Conservation (phyloP, 2,329 filamentous ascomycete genomes). For the Dactylonectria macrodidyma region DNA sequence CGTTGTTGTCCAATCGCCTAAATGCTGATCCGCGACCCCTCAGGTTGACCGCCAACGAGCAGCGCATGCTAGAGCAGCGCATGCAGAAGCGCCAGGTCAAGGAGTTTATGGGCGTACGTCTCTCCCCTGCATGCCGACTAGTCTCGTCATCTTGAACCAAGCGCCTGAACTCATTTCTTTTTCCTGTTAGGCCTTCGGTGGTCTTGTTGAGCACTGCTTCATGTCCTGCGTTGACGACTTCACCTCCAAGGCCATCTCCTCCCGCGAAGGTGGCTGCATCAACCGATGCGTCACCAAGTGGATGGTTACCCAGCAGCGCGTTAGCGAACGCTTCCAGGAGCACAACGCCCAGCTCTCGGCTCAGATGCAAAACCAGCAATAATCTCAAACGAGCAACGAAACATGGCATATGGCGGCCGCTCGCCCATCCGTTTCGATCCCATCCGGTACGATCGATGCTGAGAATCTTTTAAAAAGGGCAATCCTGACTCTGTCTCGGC, state of each 20-base stretch:
- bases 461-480: background rate
- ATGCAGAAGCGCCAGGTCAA: constrained; percentile 99
- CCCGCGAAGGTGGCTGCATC: constrained; percentile 91
- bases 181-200: constrained; percentile 53
- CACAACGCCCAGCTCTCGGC: constrained; percentile 74
- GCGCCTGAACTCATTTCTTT: constrained; percentile 9
- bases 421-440: background rate
- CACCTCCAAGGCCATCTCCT: constrained; percentile 93
- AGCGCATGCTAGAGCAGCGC: constrained; percentile 92
- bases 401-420: background rate
- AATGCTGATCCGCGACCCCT: constrained; percentile 35
- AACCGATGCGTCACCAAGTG: constrained; percentile 97
- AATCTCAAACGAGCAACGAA: constrained; percentile 16
- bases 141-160: background rate
- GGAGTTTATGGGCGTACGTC: constrained; percentile 95
- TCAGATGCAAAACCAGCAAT: constrained; percentile 64
- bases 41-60: constrained; percentile 82
- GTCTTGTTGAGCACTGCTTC: constrained; percentile 87
- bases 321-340: constrained; percentile 91
- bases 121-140: constrained; percentile 23
- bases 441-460: background rate
- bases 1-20: background rate
- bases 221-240: constrained; percentile 98
- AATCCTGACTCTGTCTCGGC: constrained; percentile 1
- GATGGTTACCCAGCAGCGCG: constrained; percentile 90